Base-by-base conservation (phyloP, 2,329 filamentous ascomycete species). In the Pestalotiopsis sp. region DNA sequence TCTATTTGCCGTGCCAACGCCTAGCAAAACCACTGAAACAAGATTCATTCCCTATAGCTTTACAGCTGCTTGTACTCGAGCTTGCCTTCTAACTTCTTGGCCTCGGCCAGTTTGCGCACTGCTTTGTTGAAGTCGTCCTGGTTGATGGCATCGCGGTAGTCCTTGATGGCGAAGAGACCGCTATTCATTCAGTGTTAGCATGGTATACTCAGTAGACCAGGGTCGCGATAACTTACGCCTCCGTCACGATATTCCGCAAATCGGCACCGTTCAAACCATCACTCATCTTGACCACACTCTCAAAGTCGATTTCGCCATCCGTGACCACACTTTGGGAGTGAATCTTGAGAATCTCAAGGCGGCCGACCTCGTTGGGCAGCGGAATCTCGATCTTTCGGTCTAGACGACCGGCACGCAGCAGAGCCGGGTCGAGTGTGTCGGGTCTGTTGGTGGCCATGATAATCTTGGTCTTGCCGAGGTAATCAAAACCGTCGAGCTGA, bases 51-150 rank as follows among this genome's bases (percentile, higher is more conserved):
- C 22, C 26, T 22, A 64, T 22, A 24, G 13, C 26, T 63, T 81
- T 91, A 97, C 82, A 97, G 85, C 84, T 97, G 97, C 88, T 97
- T 92, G 83, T 98, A 98, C 81, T 98, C 95, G 63, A 98, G 86
- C 85, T 98, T 98, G 81, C 96, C 95, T 82, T 99, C 96, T 75
- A 99, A 83, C 84, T 99, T 99, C 93, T 99, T 99, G 70, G 93
- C 88, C 82, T 99, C 96, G 17, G 93, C 94, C 73, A 99, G 92
- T 88, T 99, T 99, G 73, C 96, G 91, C 66, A 99, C 96, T 3
- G 96, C 96, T 84, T 98, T 98, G 86, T 98, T 99, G 89, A 98
- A 98, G 78, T 99, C 96, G 76, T 99, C 96, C 80, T 99, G 96
- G 82, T 93, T 98, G 81, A 99, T 93, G 13, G 94, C 90, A 75